phyloP scores from a whole-genome alignment of 441 rosid species.

The Iberis amara region DNA sequence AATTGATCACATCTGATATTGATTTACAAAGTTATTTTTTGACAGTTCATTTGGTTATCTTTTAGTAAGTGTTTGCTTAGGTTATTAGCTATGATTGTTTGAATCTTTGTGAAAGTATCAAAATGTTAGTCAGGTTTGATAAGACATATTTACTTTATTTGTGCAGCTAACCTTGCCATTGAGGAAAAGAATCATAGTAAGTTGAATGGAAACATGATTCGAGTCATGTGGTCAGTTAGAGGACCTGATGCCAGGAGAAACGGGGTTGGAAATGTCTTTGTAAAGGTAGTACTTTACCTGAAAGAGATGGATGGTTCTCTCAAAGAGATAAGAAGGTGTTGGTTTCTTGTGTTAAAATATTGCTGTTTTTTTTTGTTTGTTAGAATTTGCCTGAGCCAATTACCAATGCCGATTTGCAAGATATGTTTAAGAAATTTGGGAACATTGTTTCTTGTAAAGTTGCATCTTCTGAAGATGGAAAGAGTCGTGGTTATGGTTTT shows the following conservation, averaged over 20 bases:
- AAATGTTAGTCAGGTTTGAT: too few relatives aligned
- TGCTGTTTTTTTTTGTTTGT: background rate
- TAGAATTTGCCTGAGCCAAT: constrained; percentile 46
- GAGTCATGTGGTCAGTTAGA: constrained; percentile 51
- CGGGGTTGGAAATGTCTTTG: constrained; percentile 50
- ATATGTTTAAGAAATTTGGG: constrained; percentile 43
- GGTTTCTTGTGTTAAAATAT: background rate
- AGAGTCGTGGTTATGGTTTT: constrained; percentile 53
- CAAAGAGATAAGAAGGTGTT: background rate
- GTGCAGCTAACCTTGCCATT: constrained; percentile 40
- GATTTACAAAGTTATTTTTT: background rate
- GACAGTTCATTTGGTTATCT: background rate
- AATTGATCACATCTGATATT: background rate
- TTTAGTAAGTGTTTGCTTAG: too few relatives aligned
- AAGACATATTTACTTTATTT: too few relatives aligned
- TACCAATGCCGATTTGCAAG: constrained; percentile 37
- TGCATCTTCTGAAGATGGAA: constrained; percentile 42
- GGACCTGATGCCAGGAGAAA: constrained; percentile 47
- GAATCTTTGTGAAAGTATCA: too few relatives aligned
- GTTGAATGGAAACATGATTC: constrained; percentile 45
- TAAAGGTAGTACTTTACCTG: too few relatives aligned
- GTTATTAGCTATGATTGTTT: background rate
- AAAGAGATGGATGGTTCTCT: background rate
- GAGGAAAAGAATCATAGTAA: constrained; percentile 40
- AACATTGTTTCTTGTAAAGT: constrained; percentile 46